These are phyloP conservation scores for Mycosphaerella sp. DNA, from an alignment of 2,329 filamentous ascomycete genomes.

Conservation along the genomic window DNA sequence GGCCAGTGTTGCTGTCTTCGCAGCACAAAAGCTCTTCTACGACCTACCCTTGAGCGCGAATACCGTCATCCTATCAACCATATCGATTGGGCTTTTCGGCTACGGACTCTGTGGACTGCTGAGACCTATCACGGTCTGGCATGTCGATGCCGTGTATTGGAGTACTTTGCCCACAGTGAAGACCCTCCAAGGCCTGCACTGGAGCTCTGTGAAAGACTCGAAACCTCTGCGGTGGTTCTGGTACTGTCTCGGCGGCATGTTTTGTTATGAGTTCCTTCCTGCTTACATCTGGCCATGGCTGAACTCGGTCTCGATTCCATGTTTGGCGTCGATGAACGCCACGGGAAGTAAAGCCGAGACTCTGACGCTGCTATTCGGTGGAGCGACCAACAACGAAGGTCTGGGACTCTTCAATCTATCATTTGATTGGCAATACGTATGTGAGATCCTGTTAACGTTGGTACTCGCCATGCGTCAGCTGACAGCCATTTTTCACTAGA, in stretches of 20 bases:
- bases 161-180: conserved; percentile 48
- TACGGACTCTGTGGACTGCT: conserved; percentile 50
- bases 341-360: conserved; percentile 41
- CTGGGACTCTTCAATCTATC: conserved; percentile 46
- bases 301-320: conserved; percentile 50
- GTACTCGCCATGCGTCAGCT: no score
- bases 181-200: conserved; percentile 50
- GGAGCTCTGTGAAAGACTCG: conserved; percentile 46
- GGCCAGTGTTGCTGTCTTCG: conserved; percentile 31
- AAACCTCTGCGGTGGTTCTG: conserved; percentile 50
- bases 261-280: conserved; percentile 48
- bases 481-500: conserved; percentile 17
- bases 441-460: no score
- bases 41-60: conserved; percentile 41
- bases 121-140: conserved; percentile 51
- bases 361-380: conserved; percentile 48
- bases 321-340: conserved; percentile 48
- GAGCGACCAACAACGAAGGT: conserved; percentile 48
- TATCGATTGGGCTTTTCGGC: conserved; percentile 52
- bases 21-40: conserved; percentile 47
- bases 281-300: conserved; percentile 53
- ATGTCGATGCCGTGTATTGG: conserved; percentile 54
- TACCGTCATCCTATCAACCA: conserved; percentile 46
- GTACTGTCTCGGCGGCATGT: conserved; percentile 43
- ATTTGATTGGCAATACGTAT: conserved; percentile 49